phyloP scores from a whole-genome alignment of 2,329 filamentous ascomycete genomes.

The Xylaria sp. region DNA sequence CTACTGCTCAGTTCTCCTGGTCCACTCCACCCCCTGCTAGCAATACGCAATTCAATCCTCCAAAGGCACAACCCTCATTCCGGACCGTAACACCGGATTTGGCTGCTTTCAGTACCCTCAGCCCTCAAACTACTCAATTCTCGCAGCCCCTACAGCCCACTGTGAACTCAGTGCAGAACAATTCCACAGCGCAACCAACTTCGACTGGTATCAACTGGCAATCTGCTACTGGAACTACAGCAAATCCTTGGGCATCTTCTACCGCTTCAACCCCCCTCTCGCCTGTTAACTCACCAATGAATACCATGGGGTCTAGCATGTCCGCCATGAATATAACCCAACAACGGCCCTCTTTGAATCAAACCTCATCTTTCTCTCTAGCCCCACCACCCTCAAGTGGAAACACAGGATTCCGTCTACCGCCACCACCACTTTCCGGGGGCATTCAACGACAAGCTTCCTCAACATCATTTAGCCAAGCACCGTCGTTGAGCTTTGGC shows the following conservation, averaged over 20 bases:
- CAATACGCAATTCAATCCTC: constrained; percentile 49
- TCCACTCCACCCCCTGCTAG: constrained; percentile 64
- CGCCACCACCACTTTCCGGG: constrained; percentile 57
- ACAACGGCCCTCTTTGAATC: constrained; percentile 51
- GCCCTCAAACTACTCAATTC: constrained; percentile 70
- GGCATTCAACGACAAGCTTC: constrained; percentile 46
- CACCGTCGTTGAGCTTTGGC: constrained; percentile 35
- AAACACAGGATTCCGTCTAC: constrained; percentile 57
- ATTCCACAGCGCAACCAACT: constrained; percentile 47
- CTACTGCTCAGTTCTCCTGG: constrained; percentile 66
- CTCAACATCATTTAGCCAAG: constrained; percentile 44
- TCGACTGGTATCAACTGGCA: constrained; percentile 56
- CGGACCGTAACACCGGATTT: constrained; percentile 70
- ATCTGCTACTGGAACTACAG: constrained; percentile 50
- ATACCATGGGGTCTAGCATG: constrained; percentile 57
- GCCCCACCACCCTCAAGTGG: constrained; percentile 61
- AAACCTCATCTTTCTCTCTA: constrained; percentile 65
- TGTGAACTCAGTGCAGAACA: constrained; percentile 35
- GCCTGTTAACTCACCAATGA: constrained; percentile 50
- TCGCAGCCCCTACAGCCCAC: constrained; percentile 67
- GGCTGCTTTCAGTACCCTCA: constrained; percentile 63
- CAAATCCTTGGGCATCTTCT: constrained; percentile 62
- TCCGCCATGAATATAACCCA: constrained; percentile 60
- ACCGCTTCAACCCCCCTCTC: constrained; percentile 49
- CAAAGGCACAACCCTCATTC: constrained; percentile 57